phyloP scores from a whole-genome alignment of 2,329 filamentous ascomycete genomes.

The Cyclaneusma minus region DNA sequence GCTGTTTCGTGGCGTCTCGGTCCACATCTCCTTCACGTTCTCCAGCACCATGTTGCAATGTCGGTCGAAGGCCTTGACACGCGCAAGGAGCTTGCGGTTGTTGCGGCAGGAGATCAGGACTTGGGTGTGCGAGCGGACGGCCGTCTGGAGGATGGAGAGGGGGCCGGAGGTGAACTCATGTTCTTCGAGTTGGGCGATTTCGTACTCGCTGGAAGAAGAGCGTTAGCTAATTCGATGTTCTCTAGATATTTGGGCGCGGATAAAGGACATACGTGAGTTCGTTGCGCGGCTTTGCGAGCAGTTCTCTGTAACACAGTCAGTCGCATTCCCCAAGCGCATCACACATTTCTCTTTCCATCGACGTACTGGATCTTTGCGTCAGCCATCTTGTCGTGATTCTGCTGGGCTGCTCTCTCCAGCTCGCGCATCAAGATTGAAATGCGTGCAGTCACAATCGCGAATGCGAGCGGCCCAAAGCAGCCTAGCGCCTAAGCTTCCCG shows the following conservation, averaged over 20 bases:
- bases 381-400: slow-evolving; percentile 33
- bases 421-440: slow-evolving; percentile 2
- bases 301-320: slow-evolving; percentile 45
- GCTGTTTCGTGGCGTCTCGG: slow-evolving; percentile 70
- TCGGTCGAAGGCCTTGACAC: slow-evolving; percentile 95
- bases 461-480: slow-evolving; percentile 6
- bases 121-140: slow-evolving; percentile 85
- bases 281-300: slow-evolving; percentile 73
- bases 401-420: slow-evolving; percentile 9
- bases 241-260: slow-evolving; percentile 8
- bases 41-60: slow-evolving; percentile 99
- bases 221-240: slow-evolving; percentile 8
- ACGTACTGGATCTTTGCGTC: slow-evolving; percentile 57
- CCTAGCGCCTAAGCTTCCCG: slow-evolving; percentile 7
- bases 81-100: slow-evolving; percentile 93
- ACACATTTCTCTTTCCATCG: slow-evolving; percentile 1
- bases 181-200: slow-evolving; percentile 67
- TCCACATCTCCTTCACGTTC: slow-evolving; percentile 99
- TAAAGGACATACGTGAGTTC: slow-evolving; percentile 67
- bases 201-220: slow-evolving; percentile 58
- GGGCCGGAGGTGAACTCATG: slow-evolving; percentile 69
- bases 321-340: slow-evolving; percentile 3
- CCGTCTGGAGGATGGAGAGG: slow-evolving; percentile 90
- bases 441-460: slow-evolving; percentile 11
- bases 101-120: slow-evolving; percentile 95